Evolutionary conservation across 148 eudicot species (phyloP), one percentile per base, ranked within the genome.

Genomic region (Rheum nobile): DNA sequence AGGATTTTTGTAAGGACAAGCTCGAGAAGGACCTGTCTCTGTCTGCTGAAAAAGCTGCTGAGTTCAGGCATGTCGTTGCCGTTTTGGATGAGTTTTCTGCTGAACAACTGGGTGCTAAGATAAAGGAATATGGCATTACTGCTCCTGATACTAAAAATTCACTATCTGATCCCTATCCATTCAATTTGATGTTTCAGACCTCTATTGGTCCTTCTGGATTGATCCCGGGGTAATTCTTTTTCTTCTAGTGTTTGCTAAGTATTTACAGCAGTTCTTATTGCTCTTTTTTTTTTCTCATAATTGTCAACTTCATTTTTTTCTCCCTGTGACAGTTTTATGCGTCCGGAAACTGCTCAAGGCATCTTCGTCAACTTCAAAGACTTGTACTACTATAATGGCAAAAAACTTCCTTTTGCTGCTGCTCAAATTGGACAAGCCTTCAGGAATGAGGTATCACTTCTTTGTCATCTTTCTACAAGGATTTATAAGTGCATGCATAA

Each of bases 341-440:
- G 97, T 3, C 98, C 98, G 22, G 98, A 94, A 82, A 91, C 98
- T 50, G 97, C 97, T 29, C 97, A 94, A 77, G 98, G 97, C 21
- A 94, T 94, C 79, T 94, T 94, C 79, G 98, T 94, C 39, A 94
- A 94, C 80, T 94, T 94, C 83, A 94, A 91, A 85, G 98, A 94
- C 80, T 80, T 94, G 77, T 94, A 94, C 82, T 89, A 94, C 81
- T 91, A 88, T 78, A 94, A 94, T 76, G 98, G 97, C 37, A 88
- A 83, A 83, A 94, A 91, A 83, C 96, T 94, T 50, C 98, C 98
- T 32, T 94, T 91, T 85, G 97, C 96, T 79, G 97, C 97, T 76
- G 98, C 97, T 74, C 98, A 94, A 79, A 88, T 91, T 81, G 98
- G 97, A 72, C 97, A 91, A 84, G 98, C 97, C 75, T 94, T 94